Percentiles rank a stretch among this genome's conserved stretches.
Conservation (phyloP, 371 early-diverging fungal genomes). For the Encephalitozoon intestinalis region DNA sequence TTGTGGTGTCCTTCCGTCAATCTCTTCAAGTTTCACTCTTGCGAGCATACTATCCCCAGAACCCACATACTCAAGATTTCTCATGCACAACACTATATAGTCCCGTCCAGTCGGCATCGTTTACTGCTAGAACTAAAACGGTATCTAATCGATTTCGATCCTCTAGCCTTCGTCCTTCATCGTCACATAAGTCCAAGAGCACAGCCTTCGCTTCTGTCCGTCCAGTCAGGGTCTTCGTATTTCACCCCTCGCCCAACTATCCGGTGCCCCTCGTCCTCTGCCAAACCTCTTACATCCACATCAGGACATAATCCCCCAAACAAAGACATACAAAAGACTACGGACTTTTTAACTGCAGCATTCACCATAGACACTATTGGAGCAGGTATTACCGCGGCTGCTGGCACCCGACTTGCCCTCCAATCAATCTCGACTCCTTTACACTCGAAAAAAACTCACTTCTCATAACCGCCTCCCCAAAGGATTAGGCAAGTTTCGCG, state of each 20-base stretch:
- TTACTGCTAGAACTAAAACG: constrained; percentile 69
- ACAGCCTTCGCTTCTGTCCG: constrained; percentile 59
- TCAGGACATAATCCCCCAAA: neutral
- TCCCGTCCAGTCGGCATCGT: constrained; percentile 67
- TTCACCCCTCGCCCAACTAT: constrained; percentile 43
- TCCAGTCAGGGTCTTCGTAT: constrained; percentile 64
- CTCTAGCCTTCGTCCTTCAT: constrained; percentile 69
- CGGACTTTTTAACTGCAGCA: constrained; percentile 50
- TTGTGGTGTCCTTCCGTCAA: constrained; percentile 52
- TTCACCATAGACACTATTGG: constrained; percentile 38
- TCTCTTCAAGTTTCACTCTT: constrained; percentile 47
- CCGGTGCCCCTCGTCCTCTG: constrained; percentile 20
- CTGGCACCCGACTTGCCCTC: constrained; percentile 49
- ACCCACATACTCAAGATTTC: constrained; percentile 38
- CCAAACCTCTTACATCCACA: neutral
- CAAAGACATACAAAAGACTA: constrained; percentile 24
- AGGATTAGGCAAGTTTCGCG: constrained; percentile 43
- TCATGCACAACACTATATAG: constrained; percentile 43
- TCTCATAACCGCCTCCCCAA: constrained; percentile 40
- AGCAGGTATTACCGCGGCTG: constrained; percentile 46
- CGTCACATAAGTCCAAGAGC: constrained; percentile 66
- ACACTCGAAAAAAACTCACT: neutral
- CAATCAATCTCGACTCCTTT: constrained; percentile 1
- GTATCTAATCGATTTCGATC: constrained; percentile 69
- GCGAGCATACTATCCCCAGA: constrained; percentile 51